These are phyloP conservation scores for Nitzschia sp. DNA, from an alignment of 108 stramenopile species.

Conservation along the genomic window DNA sequence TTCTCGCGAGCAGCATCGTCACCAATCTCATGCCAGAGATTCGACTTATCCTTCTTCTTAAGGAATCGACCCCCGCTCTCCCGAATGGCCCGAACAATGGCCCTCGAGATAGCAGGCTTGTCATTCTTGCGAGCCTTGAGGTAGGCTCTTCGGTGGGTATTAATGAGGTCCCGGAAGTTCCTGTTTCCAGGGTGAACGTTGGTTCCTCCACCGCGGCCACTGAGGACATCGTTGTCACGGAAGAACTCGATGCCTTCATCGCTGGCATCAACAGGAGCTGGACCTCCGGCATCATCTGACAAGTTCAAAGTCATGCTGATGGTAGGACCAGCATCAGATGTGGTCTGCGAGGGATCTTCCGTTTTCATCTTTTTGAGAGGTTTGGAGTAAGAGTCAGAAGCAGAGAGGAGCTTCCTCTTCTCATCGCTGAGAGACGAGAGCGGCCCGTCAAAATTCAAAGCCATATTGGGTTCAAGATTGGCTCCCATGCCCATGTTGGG, in stretches of 20 bases:
- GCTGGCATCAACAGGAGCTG: conserved; percentile 29
- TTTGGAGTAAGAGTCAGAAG: background rate
- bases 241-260: conserved; percentile 53
- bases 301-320: conserved; percentile 13
- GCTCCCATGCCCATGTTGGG: background rate
- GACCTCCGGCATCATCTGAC: conserved; percentile 1
- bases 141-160: conserved; percentile 33
- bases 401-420: background rate
- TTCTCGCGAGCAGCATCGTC: conserved; percentile 70
- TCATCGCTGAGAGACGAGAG: background rate
- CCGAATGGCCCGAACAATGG: conserved; percentile 66
- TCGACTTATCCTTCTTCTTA: conserved; percentile 63
- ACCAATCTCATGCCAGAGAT: conserved; percentile 64
- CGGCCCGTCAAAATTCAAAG: background rate
- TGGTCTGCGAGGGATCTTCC: background rate
- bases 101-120: conserved; percentile 65
- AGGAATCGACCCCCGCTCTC: conserved; percentile 66
- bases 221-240: conserved; percentile 65
- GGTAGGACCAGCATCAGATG: background rate
- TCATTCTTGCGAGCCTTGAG: conserved; percentile 46
- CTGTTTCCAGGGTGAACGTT: conserved; percentile 61
- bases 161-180: conserved; percentile 47
- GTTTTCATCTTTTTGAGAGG: conserved; percentile 9
- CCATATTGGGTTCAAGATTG: conserved; percentile 3
- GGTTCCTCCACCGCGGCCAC: conserved; percentile 67